Base-by-base conservation (phyloP, 2,329 filamentous ascomycete genomes). In the Penicillium decumbens region DNA sequence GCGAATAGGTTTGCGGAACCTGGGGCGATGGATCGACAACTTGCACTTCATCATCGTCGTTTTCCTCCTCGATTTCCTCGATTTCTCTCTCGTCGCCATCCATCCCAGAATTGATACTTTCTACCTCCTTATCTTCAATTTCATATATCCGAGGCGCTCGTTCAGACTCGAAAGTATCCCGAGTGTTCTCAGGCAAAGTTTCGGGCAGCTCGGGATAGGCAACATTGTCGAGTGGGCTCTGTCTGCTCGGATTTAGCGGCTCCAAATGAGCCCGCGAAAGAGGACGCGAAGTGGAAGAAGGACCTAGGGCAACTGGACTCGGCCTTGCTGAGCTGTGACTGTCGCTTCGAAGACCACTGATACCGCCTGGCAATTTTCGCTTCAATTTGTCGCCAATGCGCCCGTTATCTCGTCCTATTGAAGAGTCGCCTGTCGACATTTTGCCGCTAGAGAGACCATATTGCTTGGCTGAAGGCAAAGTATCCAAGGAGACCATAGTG, bases 401-500 rank as follows among this genome's bases (percentile, higher is more conserved):
- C n/a, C 59, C 61, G 10, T 53, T 57, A 46, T 67, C 63, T 37
- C 61, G 62, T 40, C 64, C 56, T 41, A 60, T 65, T 1, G 65
- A 46, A 13, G 61, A 44, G 18, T 56, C 56, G n/a, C 52, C 43
- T 33, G 67, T 63, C 12, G 53, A 57, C 12, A 58, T 53, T 27
- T 64, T 60, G 12, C 62, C 54, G 35, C 66, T 64, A 15, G 61
- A 65, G 23, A 71, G 64, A 2, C 68, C 60, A 49, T 72, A 68
- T 54, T 75, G 71, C 54, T 71, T 71, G 20, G 75, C 69, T 3
- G 77, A 80, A 5, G 76, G 76, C 20, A 80, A 63, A 3, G 77
- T 77, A 49, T 78, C 74, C 39, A 80, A 64, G 10, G 78, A 80
- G 41, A 80, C 77, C 76, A 80, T 79, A 49, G 77, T 80, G 52